Evolutionary conservation across 495 filamentous ascomycete species (phyloP).

Genomic region (Paragyromitra xinjiangensis): DNA sequence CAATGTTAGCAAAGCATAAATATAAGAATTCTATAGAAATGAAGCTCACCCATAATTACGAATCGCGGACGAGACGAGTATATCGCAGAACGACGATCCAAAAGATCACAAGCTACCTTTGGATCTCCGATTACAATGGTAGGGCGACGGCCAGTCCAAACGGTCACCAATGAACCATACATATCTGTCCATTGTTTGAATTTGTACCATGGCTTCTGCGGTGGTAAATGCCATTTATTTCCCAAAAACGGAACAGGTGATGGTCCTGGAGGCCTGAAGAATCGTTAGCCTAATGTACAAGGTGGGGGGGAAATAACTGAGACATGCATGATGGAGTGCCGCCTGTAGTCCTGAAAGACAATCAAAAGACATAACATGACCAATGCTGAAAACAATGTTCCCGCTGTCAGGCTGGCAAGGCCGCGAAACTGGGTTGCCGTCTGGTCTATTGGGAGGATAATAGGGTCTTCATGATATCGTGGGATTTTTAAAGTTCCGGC

Average conservation of each 20-base stretch:
- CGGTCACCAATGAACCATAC: conserved; percentile 64
- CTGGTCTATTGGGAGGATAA: conserved; percentile 50
- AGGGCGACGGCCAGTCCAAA: conserved; percentile 70
- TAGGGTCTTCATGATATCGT: conserved; percentile 46
- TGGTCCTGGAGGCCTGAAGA: conserved; percentile 65
- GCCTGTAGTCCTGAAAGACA: conserved; percentile 52
- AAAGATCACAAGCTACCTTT: conserved; percentile 67
- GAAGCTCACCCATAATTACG: conserved; percentile 66
- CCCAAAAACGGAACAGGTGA: conserved; percentile 66
- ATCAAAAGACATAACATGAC: conserved; percentile 46
- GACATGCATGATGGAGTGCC: conserved; percentile 55
- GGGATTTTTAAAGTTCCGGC: conserved; percentile 34
- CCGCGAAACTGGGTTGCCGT: conserved; percentile 42
- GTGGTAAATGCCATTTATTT: conserved; percentile 66
- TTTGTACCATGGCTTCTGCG: conserved; percentile 67
- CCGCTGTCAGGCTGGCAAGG: conserved; percentile 48
- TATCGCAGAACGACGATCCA: conserved; percentile 66
- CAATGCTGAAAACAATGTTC: conserved; percentile 44
- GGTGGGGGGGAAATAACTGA: conserved; percentile 20
- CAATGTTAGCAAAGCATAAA: conserved; percentile 60
- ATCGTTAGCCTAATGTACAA: conserved; percentile 36
- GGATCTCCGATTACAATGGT: conserved; percentile 72
- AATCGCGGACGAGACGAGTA: conserved; percentile 67
- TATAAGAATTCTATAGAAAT: conserved; percentile 60
- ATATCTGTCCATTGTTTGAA: conserved; percentile 63